A percentile compares a stretch with the other conserved stretches of the same genome.
Conservation (phyloP, 257 asterid genomes). For the Jasminum sambac region DNA sequence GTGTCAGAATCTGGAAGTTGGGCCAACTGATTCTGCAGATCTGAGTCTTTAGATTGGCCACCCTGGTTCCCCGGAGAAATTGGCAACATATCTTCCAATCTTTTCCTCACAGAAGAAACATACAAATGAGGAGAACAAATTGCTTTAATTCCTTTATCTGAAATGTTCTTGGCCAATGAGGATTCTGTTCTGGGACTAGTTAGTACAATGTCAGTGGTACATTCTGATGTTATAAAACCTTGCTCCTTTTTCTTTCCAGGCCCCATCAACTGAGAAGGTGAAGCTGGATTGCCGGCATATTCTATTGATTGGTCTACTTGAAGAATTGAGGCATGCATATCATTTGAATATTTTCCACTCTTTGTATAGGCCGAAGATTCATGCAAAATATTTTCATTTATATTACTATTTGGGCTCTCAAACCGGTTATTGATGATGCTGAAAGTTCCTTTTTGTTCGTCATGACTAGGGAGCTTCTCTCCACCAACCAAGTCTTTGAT, state of each 20-base stretch:
- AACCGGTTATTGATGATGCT: constrained; percentile 24
- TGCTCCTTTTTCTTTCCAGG: constrained; percentile 38
- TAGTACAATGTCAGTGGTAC: constrained; percentile 35
- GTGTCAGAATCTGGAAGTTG: constrained; percentile 29
- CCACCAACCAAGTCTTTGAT: constrained; percentile 35
- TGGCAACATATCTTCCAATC: constrained; percentile 32
- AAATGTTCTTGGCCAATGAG: constrained; percentile 39
- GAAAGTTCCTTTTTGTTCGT: constrained; percentile 32
- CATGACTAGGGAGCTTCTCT: constrained; percentile 31
- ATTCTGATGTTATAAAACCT: constrained; percentile 34
- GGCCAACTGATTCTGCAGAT: constrained; percentile 32
- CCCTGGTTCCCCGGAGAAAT: constrained; percentile 38
- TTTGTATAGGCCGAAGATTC: constrained; percentile 31
- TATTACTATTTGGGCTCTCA: constrained; percentile 28
- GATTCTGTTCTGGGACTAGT: constrained; percentile 47
- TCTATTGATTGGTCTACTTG: constrained; percentile 28
- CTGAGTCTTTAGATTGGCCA: constrained; percentile 30
- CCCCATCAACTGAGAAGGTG: constrained; percentile 48
- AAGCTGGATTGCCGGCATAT: constrained; percentile 29
- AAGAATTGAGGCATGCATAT: constrained; percentile 24
- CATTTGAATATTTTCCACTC: constrained; percentile 32
- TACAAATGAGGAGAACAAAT: constrained; percentile 28
- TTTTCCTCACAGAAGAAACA: constrained; percentile 43
- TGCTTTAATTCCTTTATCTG: constrained; percentile 38
- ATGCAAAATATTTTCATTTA: constrained; percentile 35